These are phyloP conservation scores for Achlya hypogyna DNA, from an alignment of 352 stramenopile species.

Conservation along the genomic window DNA sequence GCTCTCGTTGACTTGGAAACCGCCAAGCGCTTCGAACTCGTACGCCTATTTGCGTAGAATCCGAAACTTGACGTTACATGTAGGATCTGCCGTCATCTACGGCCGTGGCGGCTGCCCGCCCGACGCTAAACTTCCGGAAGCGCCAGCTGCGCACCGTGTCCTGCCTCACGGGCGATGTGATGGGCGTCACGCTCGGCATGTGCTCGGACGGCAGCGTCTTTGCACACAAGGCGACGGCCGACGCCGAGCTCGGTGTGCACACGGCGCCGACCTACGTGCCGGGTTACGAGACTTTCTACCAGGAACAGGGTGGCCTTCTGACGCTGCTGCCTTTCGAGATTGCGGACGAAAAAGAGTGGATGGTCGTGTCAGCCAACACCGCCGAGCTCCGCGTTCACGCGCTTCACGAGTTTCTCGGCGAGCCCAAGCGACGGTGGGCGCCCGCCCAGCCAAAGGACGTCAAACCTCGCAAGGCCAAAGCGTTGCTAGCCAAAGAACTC, in stretches of 20 bases:
- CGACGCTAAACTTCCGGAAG: slow-evolving; percentile 37
- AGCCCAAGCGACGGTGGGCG: slow-evolving; percentile 22
- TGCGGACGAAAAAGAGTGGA: slow-evolving; percentile 50
- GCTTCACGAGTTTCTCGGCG: slow-evolving; percentile 52
- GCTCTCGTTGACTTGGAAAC: slow-evolving; percentile 53
- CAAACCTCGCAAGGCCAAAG: not conserved
- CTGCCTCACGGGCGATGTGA: slow-evolving; percentile 50
- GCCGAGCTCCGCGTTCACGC: slow-evolving; percentile 61
- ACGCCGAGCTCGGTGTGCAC: slow-evolving; percentile 39
- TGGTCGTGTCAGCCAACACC: slow-evolving; percentile 66
- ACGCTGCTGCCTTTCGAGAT: slow-evolving; percentile 47
- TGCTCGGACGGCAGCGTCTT: slow-evolving; percentile 80
- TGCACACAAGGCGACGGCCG: slow-evolving; percentile 38
- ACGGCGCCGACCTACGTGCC: slow-evolving; percentile 64
- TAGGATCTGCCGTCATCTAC: slow-evolving; percentile 49
- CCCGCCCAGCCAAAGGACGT: not conserved
- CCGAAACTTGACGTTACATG: not conserved
- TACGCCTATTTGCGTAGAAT: not conserved
- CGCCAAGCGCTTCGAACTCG: slow-evolving; percentile 48
- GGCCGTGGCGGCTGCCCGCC: not conserved
- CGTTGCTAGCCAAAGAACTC: not conserved
- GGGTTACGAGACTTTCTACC: slow-evolving; percentile 77
- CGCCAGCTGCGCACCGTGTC: slow-evolving; percentile 68
- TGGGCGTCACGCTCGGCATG: slow-evolving; percentile 65
- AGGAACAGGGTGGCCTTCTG: slow-evolving; percentile 48